Evolutionary conservation across 2,329 filamentous ascomycete genomes (phyloP).

Genomic region (Allantophomopsis cytisporea): DNA sequence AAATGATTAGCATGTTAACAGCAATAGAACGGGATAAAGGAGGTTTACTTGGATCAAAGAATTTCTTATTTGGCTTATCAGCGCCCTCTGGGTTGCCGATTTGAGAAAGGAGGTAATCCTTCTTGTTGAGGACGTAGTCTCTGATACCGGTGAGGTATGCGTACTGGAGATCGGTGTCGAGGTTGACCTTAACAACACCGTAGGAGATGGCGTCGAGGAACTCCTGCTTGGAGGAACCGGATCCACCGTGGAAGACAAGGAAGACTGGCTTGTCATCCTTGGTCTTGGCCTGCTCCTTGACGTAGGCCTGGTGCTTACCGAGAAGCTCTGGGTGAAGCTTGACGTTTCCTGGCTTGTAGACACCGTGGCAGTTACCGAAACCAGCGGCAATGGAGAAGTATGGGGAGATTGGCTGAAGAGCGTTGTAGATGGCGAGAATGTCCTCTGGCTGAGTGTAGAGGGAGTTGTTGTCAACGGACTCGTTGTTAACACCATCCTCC

Average conservation of each 20-base stretch:
- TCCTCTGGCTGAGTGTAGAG: conserved; percentile 98
- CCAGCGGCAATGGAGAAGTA: conserved; percentile 98
- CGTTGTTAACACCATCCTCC: conserved; percentile 98
- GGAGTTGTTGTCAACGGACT: conserved; percentile 89
- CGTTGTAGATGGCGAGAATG: conserved; percentile 82
- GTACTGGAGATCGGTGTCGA: conserved; percentile 96
- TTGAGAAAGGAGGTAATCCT: conserved; percentile 77
- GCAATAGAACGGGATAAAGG: conserved; percentile 4
- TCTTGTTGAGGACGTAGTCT: conserved; percentile 88
- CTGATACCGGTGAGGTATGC: conserved; percentile 88
- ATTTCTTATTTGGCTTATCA: conserved; percentile 99
- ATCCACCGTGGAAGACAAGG: conserved; percentile 99
- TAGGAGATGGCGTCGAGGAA: conserved; percentile 79
- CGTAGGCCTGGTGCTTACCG: conserved; percentile 88
- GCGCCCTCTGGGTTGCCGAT: conserved; percentile 93
- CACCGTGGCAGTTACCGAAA: conserved; percentile 98
- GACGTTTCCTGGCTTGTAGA: conserved; percentile 98
- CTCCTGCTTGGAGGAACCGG: conserved; percentile 81
- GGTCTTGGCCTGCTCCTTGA: conserved; percentile 64
- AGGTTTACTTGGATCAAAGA: conserved; percentile 40
- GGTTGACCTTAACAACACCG: conserved; percentile 98
- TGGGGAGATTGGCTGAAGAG: conserved; percentile 71
- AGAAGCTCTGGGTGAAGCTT: conserved; percentile 93
- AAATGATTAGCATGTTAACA: conserved; percentile 5
- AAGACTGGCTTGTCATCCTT: conserved; percentile 84